Evolutionary conservation across 352 stramenopile species (phyloP).

Genomic region (Phytophthora boehmeriae): DNA sequence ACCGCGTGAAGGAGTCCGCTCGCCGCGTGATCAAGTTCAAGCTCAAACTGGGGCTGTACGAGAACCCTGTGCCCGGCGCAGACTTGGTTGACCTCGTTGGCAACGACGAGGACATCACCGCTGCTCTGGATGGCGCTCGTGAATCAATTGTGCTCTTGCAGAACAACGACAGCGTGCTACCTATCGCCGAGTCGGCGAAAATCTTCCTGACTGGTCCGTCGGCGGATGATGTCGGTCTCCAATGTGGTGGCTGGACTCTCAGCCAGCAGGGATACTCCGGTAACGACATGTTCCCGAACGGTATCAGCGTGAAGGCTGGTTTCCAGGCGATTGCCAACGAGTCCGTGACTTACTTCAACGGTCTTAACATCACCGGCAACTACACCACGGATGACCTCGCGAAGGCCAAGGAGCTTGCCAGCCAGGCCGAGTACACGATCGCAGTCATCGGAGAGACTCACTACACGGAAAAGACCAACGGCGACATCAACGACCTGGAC

Average conservation of each 20-base stretch:
- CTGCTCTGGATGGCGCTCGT: conserved; percentile 58
- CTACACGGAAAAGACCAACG: conserved; percentile 83
- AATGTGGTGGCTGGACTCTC: conserved; percentile 81
- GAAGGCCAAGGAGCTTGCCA: conserved; percentile 59
- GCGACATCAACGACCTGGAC: conserved; percentile 79
- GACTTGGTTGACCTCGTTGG: conserved; percentile 53
- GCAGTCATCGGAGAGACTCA: conserved; percentile 72
- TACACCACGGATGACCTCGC: conserved; percentile 54
- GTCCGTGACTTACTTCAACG: conserved; percentile 58
- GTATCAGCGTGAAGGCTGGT: conserved; percentile 59
- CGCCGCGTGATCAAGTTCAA: conserved; percentile 77
- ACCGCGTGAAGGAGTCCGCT: conserved; percentile 63
- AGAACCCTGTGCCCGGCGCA: conserved; percentile 58
- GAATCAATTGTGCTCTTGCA: conserved; percentile 86
- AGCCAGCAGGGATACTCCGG: conserved; percentile 83
- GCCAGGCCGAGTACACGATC: conserved; percentile 61
- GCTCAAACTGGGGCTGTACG: conserved; percentile 64
- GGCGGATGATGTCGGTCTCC: conserved; percentile 60
- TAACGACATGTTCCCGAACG: conserved; percentile 65
- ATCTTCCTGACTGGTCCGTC: conserved; percentile 72
- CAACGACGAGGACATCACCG: conserved; percentile 44
- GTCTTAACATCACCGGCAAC: conserved; percentile 51
- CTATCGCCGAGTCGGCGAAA: conserved; percentile 33
- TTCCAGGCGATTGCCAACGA: conserved; percentile 42
- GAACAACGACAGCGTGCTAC: conserved; percentile 66